Evolutionary conservation across 495 filamentous ascomycete genomes (phyloP).

Genomic region (Penicillium mononematosum): DNA sequence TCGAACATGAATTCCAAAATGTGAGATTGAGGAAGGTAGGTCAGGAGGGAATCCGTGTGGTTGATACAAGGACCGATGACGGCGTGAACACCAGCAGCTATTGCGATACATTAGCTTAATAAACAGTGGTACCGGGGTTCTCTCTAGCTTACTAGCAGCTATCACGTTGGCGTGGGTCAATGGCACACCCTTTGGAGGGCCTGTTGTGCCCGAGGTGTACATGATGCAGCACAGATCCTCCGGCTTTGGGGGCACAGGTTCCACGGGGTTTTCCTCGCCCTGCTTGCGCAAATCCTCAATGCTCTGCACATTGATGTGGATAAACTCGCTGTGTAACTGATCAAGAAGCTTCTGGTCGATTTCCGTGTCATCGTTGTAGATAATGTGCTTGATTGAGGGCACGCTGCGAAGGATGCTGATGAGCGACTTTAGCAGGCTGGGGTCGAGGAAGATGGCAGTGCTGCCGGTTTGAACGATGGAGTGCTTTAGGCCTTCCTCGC

Average conservation of each 20-base stretch:
- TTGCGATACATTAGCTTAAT: conserved; percentile 7
- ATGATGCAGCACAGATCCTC: conserved; percentile 98
- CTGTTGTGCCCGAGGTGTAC: conserved; percentile 99
- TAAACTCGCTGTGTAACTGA: conserved; percentile 67
- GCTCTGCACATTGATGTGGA: conserved; percentile 70
- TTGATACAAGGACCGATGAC: conserved; percentile 84
- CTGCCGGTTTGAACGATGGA: conserved; percentile 85
- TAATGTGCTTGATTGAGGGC: conserved; percentile 72
- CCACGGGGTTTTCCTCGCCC: conserved; percentile 78
- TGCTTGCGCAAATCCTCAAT: conserved; percentile 81
- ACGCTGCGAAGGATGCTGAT: conserved; percentile 78
- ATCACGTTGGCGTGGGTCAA: conserved; percentile 87
- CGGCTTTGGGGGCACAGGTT: conserved; percentile 73
- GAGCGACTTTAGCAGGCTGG: conserved; percentile 76
- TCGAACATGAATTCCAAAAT: conserved; percentile 99
- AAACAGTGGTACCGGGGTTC: neutral
- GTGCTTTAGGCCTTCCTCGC: conserved; percentile 88
- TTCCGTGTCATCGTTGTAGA: conserved; percentile 83
- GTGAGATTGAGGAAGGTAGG: conserved; percentile 91
- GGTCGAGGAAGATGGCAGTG: conserved; percentile 87
- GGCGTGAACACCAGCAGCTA: conserved; percentile 83
- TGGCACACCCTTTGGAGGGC: conserved; percentile 91
- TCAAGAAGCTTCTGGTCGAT: conserved; percentile 78
- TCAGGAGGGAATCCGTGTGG: conserved; percentile 81
- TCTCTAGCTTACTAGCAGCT: conserved; percentile 66